Evolutionary conservation across 148 eudicot species (phyloP).

Genomic region (Arbutus unedo): DNA sequence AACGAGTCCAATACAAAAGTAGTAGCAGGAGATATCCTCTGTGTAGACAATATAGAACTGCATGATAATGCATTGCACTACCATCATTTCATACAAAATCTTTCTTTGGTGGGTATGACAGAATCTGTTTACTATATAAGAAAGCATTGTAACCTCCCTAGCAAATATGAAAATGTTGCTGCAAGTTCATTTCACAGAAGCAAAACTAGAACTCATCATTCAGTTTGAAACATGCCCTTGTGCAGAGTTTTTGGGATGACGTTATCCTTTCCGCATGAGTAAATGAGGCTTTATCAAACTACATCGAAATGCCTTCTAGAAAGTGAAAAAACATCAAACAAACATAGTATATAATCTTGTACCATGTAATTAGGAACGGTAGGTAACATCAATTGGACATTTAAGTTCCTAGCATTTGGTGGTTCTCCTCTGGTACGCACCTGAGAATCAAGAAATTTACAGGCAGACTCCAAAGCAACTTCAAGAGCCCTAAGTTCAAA

Average conservation of each 20-base stretch:
- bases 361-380: background rate
- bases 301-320: conserved; percentile 6
- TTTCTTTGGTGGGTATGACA: background rate
- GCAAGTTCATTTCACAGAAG: background rate
- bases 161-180: background rate
- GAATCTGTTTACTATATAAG: background rate
- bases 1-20: background rate
- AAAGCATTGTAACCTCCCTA: background rate
- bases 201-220: background rate
- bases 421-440: conserved; percentile 30
- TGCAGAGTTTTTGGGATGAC: background rate
- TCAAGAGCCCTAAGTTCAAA: conserved; percentile 96
- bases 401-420: background rate
- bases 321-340: background rate
- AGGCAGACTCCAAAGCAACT: conserved; percentile 92
- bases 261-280: conserved; percentile 6
- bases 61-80: conserved; percentile 7
- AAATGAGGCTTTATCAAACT: background rate
- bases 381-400: background rate
- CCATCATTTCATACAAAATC: background rate
- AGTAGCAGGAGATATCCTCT: background rate
- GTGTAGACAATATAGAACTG: background rate
- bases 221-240: background rate
- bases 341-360: too few species aligned
- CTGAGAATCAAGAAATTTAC: conserved; percentile 95